phyloP scores from a whole-genome alignment of 2,329 filamentous ascomycete species.

The Alternaria arborescens region DNA sequence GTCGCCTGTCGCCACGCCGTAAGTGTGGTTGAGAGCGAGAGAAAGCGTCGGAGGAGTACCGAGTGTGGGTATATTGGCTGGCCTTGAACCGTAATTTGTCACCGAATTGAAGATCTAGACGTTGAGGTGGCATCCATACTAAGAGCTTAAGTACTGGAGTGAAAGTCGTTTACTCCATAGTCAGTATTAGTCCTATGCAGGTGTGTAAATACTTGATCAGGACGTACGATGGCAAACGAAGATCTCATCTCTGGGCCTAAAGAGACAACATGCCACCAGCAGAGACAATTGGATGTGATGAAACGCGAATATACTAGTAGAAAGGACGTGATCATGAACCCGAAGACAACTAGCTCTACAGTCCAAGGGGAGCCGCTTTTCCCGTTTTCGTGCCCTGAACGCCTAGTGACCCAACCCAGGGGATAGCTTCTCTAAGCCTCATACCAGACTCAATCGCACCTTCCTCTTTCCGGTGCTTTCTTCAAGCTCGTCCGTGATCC shows the following conservation, averaged over 20 bases:
- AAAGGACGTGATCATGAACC: background rate
- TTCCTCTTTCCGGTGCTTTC: slow-evolving; percentile 95
- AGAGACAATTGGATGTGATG: background rate
- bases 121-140: background rate
- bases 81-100: background rate
- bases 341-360: background rate
- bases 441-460: slow-evolving; percentile 72
- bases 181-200: background rate
- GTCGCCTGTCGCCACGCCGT: background rate
- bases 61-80: background rate
- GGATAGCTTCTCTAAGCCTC: slow-evolving; percentile 8
- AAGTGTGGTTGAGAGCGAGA: background rate
- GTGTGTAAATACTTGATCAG: background rate
- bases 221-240: background rate
- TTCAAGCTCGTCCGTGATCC: slow-evolving; percentile 91
- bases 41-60: background rate
- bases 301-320: background rate
- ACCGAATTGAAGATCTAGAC: background rate
- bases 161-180: background rate
- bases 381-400: background rate
- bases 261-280: background rate
- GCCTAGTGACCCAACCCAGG: background rate
- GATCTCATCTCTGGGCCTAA: background rate
- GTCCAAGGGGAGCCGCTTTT: background rate
- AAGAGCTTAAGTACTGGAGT: background rate